Conservation (phyloP, 2,329 filamentous ascomycete species). For the Periglandula ipomoeae region DNA sequence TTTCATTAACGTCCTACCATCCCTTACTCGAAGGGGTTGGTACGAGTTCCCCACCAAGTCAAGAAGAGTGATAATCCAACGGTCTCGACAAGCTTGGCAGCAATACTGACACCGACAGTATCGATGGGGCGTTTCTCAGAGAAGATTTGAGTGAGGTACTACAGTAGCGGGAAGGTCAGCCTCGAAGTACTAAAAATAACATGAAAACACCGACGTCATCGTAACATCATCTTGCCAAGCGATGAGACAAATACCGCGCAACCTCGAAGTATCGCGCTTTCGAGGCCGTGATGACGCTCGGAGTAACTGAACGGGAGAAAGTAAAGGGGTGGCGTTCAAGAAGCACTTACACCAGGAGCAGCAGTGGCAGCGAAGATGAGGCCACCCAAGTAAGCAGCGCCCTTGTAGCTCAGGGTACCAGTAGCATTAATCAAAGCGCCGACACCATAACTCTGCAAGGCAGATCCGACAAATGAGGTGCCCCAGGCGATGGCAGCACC, state of each 20-base stretch:
- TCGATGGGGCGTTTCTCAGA: conserved; percentile 89
- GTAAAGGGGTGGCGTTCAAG: background rate
- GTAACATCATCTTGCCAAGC: background rate
- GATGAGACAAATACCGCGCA: background rate
- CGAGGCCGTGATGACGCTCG: background rate
- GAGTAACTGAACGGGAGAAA: background rate
- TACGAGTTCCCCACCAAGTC: conserved; percentile 95
- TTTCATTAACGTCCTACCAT: background rate
- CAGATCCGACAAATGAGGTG: conserved; percentile 80
- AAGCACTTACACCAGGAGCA: conserved; percentile 63
- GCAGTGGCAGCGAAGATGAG: conserved; percentile 88
- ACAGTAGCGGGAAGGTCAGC: background rate
- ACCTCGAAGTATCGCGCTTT: background rate
- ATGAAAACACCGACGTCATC: background rate
- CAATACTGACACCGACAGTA: conserved; percentile 74
- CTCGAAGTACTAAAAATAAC: background rate
- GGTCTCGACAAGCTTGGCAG: conserved; percentile 85
- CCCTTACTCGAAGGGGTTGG: conserved; percentile 74
- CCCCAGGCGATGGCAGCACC: conserved; percentile 84
- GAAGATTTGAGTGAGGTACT: conserved; percentile 82
- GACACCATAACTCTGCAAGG: conserved; percentile 81
- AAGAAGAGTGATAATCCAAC: conserved; percentile 85
- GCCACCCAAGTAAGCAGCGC: conserved; percentile 83
- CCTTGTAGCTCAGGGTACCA: conserved; percentile 92
- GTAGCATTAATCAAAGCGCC: conserved; percentile 90